Evolutionary conservation across 169 alveolate species (phyloP).

Genomic region (Perkinsus marinus): DNA sequence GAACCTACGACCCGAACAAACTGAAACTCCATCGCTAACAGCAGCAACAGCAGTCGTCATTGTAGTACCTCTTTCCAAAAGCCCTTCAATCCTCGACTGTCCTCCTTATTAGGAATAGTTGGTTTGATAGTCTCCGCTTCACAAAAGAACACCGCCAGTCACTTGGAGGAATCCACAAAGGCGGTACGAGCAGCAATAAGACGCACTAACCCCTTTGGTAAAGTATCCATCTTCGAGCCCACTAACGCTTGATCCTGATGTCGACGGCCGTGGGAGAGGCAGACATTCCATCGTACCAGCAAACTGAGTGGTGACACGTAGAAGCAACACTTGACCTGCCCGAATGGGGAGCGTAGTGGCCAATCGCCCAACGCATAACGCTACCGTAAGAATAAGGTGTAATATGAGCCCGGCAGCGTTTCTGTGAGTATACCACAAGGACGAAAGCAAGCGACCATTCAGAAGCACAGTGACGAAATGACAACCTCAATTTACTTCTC

Average conservation of each 20-base stretch:
- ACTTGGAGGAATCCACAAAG: not conserved
- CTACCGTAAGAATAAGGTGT: too few species aligned
- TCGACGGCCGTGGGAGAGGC: not conserved
- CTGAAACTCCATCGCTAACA: not conserved
- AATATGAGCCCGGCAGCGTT: too few species aligned
- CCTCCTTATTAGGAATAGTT: not conserved
- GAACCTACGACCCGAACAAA: not conserved
- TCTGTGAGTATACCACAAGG: too few species aligned
- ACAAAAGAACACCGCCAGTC: not conserved
- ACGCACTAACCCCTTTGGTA: not conserved
- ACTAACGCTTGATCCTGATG: not conserved
- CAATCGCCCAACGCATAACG: too few species aligned
- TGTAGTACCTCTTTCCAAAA: not conserved
- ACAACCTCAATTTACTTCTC: too few species aligned
- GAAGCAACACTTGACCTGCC: too few species aligned
- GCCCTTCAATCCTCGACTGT: not conserved
- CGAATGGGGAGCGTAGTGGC: too few species aligned
- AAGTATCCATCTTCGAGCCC: not conserved
- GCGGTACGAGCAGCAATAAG: not conserved
- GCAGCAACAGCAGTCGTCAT: too few species aligned
- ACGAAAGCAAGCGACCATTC: too few species aligned
- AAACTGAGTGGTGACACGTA: too few species aligned
- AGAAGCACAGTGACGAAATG: too few species aligned
- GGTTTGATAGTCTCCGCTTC: not conserved
- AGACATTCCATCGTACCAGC: not conserved